These are phyloP conservation scores for Cutaneotrichosporon sp. DNA, from an alignment of 1,284 basidiomycete species.

Conservation along the genomic window DNA sequence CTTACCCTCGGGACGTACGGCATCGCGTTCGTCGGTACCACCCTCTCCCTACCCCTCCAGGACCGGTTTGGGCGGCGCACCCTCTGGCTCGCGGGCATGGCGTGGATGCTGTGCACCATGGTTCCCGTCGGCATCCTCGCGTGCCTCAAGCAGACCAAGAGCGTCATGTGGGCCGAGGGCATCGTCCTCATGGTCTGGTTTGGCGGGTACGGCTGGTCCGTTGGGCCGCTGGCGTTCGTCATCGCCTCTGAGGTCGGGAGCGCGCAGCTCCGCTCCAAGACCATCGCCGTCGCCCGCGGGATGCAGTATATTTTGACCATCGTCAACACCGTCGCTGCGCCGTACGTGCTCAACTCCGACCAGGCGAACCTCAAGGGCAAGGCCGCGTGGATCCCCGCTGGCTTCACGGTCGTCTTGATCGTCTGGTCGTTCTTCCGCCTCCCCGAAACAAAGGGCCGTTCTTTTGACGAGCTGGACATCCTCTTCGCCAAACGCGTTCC, in stretches of 20 bases:
- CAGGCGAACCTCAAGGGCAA: slow-evolving; percentile 25
- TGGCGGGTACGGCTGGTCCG: slow-evolving; percentile 10
- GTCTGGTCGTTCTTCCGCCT: slow-evolving; percentile 43
- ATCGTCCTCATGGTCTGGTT: slow-evolving; percentile 10
- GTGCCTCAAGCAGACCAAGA: slow-evolving; percentile 25
- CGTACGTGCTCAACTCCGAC: slow-evolving; percentile 23
- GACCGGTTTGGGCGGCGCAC: background rate
- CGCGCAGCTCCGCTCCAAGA: slow-evolving; percentile 55
- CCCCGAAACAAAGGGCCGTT: slow-evolving; percentile 45
- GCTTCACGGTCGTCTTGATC: slow-evolving; percentile 28
- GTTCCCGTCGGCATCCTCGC: slow-evolving; percentile 53
- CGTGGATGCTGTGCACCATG: slow-evolving; percentile 46
- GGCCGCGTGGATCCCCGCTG: slow-evolving; percentile 44
- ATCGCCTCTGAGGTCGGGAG: slow-evolving; percentile 54
- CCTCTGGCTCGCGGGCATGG: slow-evolving; percentile 6
- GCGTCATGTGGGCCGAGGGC: slow-evolving; percentile 19
- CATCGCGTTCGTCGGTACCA: slow-evolving; percentile 9
- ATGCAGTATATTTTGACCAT: slow-evolving; percentile 49
- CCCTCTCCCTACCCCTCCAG: slow-evolving; percentile 1
- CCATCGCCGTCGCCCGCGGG: slow-evolving; percentile 55
- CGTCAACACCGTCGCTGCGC: slow-evolving; percentile 15
- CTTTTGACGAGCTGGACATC: slow-evolving; percentile 48
- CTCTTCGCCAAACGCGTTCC: slow-evolving; percentile 43
- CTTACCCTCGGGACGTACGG: slow-evolving; percentile 12
- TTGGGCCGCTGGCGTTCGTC: slow-evolving; percentile 28